Conservation (phyloP, 495 filamentous ascomycete species). For the Schizothecium vesticola region DNA sequence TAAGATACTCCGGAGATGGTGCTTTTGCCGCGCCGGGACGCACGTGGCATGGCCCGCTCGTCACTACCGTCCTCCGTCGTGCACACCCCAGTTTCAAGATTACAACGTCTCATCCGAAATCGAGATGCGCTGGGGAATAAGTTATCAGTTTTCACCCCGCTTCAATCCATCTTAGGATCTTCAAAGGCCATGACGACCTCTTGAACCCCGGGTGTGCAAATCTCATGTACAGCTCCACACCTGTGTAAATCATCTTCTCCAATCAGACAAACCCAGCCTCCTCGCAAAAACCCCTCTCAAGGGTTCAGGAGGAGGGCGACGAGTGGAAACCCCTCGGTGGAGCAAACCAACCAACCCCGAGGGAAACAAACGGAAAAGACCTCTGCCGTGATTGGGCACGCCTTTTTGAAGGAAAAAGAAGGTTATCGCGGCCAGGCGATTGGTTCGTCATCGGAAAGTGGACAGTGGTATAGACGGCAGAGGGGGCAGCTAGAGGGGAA, state of each 20-base stretch:
- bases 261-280: not conserved
- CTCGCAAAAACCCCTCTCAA: not conserved
- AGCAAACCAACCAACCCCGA: not conserved
- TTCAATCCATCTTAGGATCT: not conserved
- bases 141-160: not conserved
- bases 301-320: not conserved
- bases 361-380: constrained; percentile 1
- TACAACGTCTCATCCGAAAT: constrained; percentile 7
- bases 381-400: not conserved
- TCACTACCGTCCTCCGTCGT: not conserved
- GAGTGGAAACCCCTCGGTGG: not conserved
- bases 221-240: not conserved
- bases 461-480: not conserved
- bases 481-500: too few species aligned
- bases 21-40: not conserved
- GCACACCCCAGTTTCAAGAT: not conserved
- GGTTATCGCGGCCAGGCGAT: constrained; percentile 2
- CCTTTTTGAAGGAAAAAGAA: not conserved
- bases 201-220: not conserved
- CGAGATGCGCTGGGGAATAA: not conserved
- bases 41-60: not conserved
- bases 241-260: not conserved
- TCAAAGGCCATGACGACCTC: not conserved
- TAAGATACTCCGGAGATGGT: not conserved
- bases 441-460: not conserved